Evolutionary conservation across 2,329 filamentous ascomycete species (phyloP).

Genomic region (Paecilomyces niveus): DNA sequence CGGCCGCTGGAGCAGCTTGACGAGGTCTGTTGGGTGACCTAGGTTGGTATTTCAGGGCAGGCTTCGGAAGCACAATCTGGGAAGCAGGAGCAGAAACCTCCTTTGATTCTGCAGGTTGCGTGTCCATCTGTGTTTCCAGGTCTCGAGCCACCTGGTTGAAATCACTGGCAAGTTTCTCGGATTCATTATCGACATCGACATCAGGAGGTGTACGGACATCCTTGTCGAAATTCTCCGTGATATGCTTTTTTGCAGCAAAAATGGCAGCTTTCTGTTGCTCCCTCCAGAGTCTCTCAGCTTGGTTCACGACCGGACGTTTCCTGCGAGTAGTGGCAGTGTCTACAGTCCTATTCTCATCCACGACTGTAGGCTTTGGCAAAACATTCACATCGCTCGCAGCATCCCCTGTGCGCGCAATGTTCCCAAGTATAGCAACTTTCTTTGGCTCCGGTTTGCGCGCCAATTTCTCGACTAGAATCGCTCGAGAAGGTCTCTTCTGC

Average conservation of each 20-base stretch:
- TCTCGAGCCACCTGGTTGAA: constrained; percentile 37
- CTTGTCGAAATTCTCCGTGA: constrained; percentile 27
- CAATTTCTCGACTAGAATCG: constrained; percentile 35
- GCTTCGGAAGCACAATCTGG: constrained; percentile 15
- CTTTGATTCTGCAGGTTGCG: constrained; percentile 13
- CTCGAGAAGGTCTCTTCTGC: constrained; percentile 27
- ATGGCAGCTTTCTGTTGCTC: constrained; percentile 26
- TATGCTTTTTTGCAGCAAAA: constrained; percentile 27
- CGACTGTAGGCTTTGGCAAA: constrained; percentile 7
- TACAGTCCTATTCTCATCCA: constrained; percentile 1
- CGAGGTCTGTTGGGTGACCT: constrained; percentile 24
- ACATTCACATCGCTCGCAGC: constrained; percentile 2
- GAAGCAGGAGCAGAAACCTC: constrained; percentile 3
- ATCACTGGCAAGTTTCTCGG: constrained; percentile 34
- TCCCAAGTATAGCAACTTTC: constrained; percentile 25
- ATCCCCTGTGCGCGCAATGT: constrained; percentile 15
- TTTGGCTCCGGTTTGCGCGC: constrained; percentile 24
- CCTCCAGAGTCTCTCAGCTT: constrained; percentile 32
- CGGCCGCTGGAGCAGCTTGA: constrained; percentile 3
- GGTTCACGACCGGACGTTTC: constrained; percentile 34
- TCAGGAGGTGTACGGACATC: constrained; percentile 28
- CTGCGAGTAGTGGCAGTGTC: constrained; percentile 12
- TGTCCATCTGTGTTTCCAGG: constrained; percentile 23
- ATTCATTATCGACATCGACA: constrained; percentile 34
- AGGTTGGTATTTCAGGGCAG: constrained; percentile 30